Base-by-base conservation (phyloP, 306 rosid genomes). In the Parietaria judaica region DNA sequence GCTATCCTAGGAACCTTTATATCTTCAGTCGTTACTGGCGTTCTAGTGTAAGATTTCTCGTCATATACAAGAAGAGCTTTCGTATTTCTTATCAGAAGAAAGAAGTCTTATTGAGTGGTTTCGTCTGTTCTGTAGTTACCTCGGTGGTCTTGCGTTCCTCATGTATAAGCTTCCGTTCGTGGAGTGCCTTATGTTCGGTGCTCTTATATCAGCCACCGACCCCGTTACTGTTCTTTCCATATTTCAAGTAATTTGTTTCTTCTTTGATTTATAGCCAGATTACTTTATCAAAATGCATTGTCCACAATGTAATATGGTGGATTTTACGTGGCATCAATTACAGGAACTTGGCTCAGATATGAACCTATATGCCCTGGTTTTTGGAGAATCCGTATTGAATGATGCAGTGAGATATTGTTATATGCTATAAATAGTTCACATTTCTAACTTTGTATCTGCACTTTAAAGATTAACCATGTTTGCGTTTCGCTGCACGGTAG, bases 181-280 rank as follows among this genome's bases (percentile, higher is more conserved):
- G 44, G 99, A 92, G 75, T 88, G 99, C 80, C 79, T 92, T 68
- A 92, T 92, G 99, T 92, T 92, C 66, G 99, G 99, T 56, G 86
- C 99, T 72, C 96, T 92, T 70, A 92, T 92, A 79, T 92, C 97
- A 36, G 99, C 99, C 46, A 92, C 99, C 0, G 99, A 92, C 76
- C 96, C 99, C 7, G 99, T 92, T 67, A 92, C 99, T 36, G 99
- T 92, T 52, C 71, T 92, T 70, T 88, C 99, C 81, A 88, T 92
- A 76, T 92, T 92, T 76, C 99, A 92, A 95, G 99, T 92, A 69
- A 69, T 41, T 8, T 5, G 45, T 8, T 5, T 41, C 9, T 5
- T 41, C 6, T 8, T 41, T 41, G 6, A 8, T 41, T 41, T 41
- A 4, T 38, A 36, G 48, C 61, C 15, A 58, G 17, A 37, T 72